Evolutionary conservation across 2,329 filamentous ascomycete genomes (phyloP).

Genomic region (Ophiocordyceps camponoti-rufipedis): DNA sequence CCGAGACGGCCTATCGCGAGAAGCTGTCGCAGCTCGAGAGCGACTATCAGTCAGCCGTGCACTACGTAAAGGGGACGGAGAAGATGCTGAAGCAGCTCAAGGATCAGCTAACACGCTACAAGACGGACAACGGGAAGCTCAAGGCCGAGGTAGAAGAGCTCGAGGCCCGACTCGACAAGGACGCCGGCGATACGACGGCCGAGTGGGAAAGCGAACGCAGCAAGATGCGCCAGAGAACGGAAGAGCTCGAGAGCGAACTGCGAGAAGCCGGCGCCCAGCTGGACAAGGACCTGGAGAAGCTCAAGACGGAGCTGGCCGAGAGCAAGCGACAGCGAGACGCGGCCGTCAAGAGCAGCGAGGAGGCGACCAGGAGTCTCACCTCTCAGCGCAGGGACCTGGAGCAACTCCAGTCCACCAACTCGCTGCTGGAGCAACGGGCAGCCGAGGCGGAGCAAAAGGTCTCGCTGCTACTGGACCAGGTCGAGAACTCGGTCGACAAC

Average conservation of each 20-base stretch:
- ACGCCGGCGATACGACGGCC: constrained; percentile 15
- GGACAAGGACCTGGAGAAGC: constrained; percentile 48
- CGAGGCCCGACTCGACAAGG: constrained; percentile 30
- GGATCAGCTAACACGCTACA: constrained; percentile 86
- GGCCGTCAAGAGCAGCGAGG: constrained; percentile 36
- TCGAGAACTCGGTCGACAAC: constrained; percentile 83
- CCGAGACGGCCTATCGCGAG: constrained; percentile 78
- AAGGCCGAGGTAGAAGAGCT: constrained; percentile 62
- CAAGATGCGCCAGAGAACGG: constrained; percentile 48
- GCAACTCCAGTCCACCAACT: constrained; percentile 67
- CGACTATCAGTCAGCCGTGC: constrained; percentile 93
- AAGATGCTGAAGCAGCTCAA: constrained; percentile 99
- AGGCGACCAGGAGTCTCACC: constrained; percentile 37
- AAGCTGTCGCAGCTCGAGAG: constrained; percentile 88
- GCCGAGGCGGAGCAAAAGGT: constrained; percentile 87
- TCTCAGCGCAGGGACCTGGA: constrained; percentile 52
- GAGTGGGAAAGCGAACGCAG: constrained; percentile 63
- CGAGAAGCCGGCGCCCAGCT: constrained; percentile 46
- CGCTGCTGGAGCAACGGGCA: constrained; percentile 63
- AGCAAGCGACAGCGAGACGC: constrained; percentile 52
- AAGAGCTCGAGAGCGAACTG: constrained; percentile 50
- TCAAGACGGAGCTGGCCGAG: constrained; percentile 51
- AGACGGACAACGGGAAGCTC: constrained; percentile 65
- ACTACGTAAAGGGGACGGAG: constrained; percentile 95
- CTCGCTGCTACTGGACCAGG: constrained; percentile 79